phyloP scores from a whole-genome alignment of 257 asterid species.

The Solanum tarijense region DNA sequence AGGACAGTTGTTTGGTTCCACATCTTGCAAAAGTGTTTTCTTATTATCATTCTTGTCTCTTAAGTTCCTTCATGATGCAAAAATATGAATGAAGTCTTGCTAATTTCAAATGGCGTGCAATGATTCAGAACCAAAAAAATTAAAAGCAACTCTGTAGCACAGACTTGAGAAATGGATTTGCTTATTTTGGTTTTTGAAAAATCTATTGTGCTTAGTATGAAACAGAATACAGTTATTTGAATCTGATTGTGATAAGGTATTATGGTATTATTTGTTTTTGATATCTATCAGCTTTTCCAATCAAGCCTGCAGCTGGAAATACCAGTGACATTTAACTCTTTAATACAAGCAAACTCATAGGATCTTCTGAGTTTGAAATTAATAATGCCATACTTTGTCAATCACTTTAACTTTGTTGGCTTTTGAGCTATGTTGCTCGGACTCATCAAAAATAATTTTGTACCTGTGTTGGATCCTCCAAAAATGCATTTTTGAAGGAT shows the following conservation, averaged over 20 bases:
- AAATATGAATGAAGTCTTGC: background rate
- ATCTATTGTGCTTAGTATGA: background rate
- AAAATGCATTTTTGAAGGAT: background rate
- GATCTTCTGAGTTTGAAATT: background rate
- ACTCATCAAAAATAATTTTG: background rate
- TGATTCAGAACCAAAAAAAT: background rate
- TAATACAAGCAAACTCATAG: background rate
- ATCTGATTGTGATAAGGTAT: background rate
- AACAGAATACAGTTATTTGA: background rate
- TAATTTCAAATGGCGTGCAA: background rate
- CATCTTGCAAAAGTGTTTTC: background rate
- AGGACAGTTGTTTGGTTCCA: background rate
- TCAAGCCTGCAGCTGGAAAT: background rate
- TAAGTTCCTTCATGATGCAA: background rate
- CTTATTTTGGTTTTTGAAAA: background rate
- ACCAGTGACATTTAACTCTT: background rate
- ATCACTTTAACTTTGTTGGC: background rate
- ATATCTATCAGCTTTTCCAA: background rate
- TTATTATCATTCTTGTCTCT: background rate
- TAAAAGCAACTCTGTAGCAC: background rate
- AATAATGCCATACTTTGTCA: background rate
- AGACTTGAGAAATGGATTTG: background rate
- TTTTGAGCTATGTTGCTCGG: background rate
- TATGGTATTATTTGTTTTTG: background rate
- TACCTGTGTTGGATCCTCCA: background rate